These are phyloP conservation scores for Magnaporthiopsis incrustans DNA, from an alignment of 2,329 filamentous ascomycete genomes.

Conservation along the genomic window DNA sequence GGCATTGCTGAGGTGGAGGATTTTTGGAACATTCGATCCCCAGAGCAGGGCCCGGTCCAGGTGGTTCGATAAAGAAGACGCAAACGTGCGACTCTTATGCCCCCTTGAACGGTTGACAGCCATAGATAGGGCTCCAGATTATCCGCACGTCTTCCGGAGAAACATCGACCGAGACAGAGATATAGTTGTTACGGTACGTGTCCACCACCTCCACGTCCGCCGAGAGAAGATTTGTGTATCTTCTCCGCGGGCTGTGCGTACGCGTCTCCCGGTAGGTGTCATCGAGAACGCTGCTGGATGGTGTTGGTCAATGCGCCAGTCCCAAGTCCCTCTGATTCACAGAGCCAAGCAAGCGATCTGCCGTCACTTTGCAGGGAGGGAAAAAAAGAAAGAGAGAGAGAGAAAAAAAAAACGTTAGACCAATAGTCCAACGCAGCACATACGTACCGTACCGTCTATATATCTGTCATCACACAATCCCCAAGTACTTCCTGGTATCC, in stretches of 20 bases:
- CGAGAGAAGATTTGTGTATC: not conserved
- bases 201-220: not conserved
- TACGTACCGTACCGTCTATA: too few relatives aligned
- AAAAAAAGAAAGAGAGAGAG: not conserved
- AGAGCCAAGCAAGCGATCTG: not conserved
- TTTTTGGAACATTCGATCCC: not conserved
- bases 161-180: not conserved
- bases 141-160: not conserved
- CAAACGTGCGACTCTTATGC: not conserved
- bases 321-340: not conserved
- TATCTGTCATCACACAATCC: not conserved
- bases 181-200: not conserved
- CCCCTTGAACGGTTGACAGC: not conserved
- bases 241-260: not conserved
- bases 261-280: not conserved
- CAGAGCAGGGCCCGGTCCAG: not conserved
- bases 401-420: not conserved
- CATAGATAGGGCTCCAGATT: not conserved
- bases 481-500: not conserved
- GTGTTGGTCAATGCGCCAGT: not conserved
- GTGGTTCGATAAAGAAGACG: not conserved
- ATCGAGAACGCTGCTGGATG: not conserved
- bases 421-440: not conserved
- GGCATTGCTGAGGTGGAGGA: not conserved
- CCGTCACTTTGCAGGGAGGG: not conserved